phyloP scores from a whole-genome alignment of 2,329 filamentous ascomycete genomes.

The Neonectria ditissima region DNA sequence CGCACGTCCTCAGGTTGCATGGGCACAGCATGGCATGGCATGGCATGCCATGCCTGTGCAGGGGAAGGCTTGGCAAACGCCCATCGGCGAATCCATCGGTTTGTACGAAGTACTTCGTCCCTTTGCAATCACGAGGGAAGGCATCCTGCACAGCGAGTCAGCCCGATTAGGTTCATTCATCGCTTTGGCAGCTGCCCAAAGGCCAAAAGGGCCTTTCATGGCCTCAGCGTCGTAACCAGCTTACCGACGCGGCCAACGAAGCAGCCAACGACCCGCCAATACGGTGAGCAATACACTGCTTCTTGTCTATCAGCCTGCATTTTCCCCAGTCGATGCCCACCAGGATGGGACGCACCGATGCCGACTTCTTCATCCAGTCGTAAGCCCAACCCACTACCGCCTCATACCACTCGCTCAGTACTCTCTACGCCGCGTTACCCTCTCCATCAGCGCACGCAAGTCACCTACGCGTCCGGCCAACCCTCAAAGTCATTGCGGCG shows the following conservation, averaged over 20 bases:
- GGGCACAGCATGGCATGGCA: slow-evolving; percentile 23
- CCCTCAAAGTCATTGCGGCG: slow-evolving; percentile 2
- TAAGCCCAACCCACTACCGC: slow-evolving; percentile 17
- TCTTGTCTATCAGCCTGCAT: slow-evolving; percentile 9
- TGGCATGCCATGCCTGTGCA: slow-evolving; percentile 24
- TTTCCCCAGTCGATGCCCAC: slow-evolving; percentile 18
- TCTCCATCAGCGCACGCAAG: slow-evolving; percentile 24
- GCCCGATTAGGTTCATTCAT: slow-evolving; percentile 14
- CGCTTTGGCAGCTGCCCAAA: background rate
- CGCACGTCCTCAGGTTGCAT: slow-evolving; percentile 12
- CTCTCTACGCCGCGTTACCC: slow-evolving; percentile 21
- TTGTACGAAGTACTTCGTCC: slow-evolving; percentile 9
- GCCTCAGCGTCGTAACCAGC: slow-evolving; percentile 2
- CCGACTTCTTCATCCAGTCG: slow-evolving; percentile 19
- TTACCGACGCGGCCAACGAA: slow-evolving; percentile 3
- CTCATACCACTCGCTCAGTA: slow-evolving; percentile 16
- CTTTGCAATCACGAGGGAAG: slow-evolving; percentile 2
- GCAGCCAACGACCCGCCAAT: slow-evolving; percentile 11
- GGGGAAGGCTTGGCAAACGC: slow-evolving; percentile 5
- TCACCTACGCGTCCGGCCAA: slow-evolving; percentile 22
- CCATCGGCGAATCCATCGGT: slow-evolving; percentile 9
- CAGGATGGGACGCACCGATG: slow-evolving; percentile 7
- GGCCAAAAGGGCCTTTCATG: background rate
- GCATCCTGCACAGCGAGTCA: slow-evolving; percentile 1
- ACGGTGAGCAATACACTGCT: slow-evolving; percentile 5